Base-by-base conservation (phyloP, 2,329 filamentous ascomycete species). In the Escovopsis sp. region DNA sequence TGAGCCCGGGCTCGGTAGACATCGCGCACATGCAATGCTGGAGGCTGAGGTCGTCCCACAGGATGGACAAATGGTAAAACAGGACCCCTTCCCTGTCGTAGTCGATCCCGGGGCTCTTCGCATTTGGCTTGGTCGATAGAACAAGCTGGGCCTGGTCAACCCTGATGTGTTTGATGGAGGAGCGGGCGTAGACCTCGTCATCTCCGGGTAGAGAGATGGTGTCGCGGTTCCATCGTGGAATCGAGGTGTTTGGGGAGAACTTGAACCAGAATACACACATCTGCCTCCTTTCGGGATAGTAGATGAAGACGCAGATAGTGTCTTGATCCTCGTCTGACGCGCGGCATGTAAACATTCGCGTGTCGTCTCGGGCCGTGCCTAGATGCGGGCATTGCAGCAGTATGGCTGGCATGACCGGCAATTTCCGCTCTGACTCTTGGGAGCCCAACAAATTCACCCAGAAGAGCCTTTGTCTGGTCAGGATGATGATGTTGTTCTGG, bases 401-500 rank as follows among this genome's bases (percentile, higher is more conserved):
- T 11, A 61, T 47, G 3, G 40, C 30, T 5, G 56, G 53, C 24
- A 48, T 52, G 8, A 44, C 14, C 0, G 39, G 30, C 7, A 32
- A 37, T 5, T 46, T 45, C 6, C 48, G 45, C 27, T 36, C 35
- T 3, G 27, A 30, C 16, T 15, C 44, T 6, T 41, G 42, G 9
- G 46, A 41, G 38, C 43, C 44, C 39, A 49, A 55, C 12, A 72
- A 51, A 38, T 67, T 60, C n/a, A 75, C 48, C 60, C 72, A 65
- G 30, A 69, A 59, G 1, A 81, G 42, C 25, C 61, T 61, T 0
- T 62, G 62, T 11, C 66, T 68, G 1, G 77, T 84, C 36, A 84
- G 58, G 9, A 83, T 59, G 43, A 78, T 72, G 2, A 76, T 50
- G n/a, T 73, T 67, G 24, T 63, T 60, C 5, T 62, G 58, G 41